Evolutionary conservation across 176 grass and related monocot species (phyloP).

Genomic region (Carex cristatella): DNA sequence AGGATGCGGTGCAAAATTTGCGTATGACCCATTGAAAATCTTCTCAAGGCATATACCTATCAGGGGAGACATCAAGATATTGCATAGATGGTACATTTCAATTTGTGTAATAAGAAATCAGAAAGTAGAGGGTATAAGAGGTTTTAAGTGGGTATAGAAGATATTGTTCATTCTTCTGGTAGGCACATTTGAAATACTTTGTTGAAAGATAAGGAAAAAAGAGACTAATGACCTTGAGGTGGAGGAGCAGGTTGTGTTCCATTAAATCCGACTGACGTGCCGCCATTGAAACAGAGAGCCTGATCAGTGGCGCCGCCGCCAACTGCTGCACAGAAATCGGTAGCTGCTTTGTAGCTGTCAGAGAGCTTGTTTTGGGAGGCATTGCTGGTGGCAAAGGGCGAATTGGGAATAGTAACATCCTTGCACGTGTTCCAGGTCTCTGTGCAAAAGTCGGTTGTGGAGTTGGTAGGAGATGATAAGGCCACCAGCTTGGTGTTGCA

Average conservation of each 20-base stretch:
- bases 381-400: background rate
- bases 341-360: background rate
- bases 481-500: conserved; percentile 1
- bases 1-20: conserved; percentile 1
- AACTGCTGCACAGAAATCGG: background rate
- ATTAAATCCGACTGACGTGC: conserved; percentile 11
- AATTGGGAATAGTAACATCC: background rate
- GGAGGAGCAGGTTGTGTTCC: conserved; percentile 10
- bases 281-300: background rate
- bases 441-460: conserved; percentile 11
- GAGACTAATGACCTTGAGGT: background rate
- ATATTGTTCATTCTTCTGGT: background rate
- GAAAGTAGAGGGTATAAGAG: background rate
- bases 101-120: background rate
- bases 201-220: background rate
- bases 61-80: background rate
- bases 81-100: background rate
- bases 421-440: conserved; percentile 13
- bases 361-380: background rate
- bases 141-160: background rate
- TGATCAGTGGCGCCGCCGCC: background rate
- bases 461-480: background rate
- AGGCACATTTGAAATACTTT: background rate
- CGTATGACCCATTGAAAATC: background rate
- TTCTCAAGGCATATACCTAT: conserved; percentile 29